Percentiles rank a stretch among this genome's conserved stretches.
phyloP scores from a whole-genome alignment of 352 stramenopile species.

The Phytophthora aleatoria region DNA sequence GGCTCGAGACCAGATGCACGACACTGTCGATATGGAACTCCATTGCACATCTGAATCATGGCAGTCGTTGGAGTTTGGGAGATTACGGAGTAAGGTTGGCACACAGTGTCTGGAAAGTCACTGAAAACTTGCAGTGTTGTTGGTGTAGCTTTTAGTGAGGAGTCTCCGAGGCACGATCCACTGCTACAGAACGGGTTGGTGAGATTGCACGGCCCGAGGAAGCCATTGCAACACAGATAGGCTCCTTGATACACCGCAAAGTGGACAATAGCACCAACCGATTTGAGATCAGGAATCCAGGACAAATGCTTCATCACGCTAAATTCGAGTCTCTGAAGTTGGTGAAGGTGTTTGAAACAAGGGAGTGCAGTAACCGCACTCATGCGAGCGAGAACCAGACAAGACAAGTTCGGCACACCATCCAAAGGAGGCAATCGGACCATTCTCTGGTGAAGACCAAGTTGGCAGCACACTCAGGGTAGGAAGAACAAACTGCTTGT shows the following conservation, averaged over 20 bases:
- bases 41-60: constrained; percentile 37
- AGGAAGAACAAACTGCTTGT: constrained; percentile 12
- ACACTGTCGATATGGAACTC: constrained; percentile 39
- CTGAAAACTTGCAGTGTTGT: constrained; percentile 26
- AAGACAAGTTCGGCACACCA: constrained; percentile 37
- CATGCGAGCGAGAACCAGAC: constrained; percentile 34
- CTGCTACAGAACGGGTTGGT: constrained; percentile 25
- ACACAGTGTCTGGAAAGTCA: constrained; percentile 17
- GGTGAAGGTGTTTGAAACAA: constrained; percentile 20
- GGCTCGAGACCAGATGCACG: constrained; percentile 12
- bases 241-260: constrained; percentile 35
- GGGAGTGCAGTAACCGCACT: constrained; percentile 31
- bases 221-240: constrained; percentile 45
- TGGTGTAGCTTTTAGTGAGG: constrained; percentile 6
- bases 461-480: constrained; percentile 40
- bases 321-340: constrained; percentile 37
- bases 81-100: constrained; percentile 21
- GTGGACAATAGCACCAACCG: constrained; percentile 16
- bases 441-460: constrained; percentile 38
- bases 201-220: constrained; percentile 33
- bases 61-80: constrained; percentile 31
- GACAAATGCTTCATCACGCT: constrained; percentile 19
- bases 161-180: constrained; percentile 20
- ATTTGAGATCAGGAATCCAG: constrained; percentile 30
- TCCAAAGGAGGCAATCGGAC: constrained; percentile 30